A percentile compares a stretch with the other conserved stretches of the same genome.
These are phyloP conservation scores for Alternaria angustiovoidea DNA, from an alignment of 2,329 filamentous ascomycete genomes.

Conservation along the genomic window DNA sequence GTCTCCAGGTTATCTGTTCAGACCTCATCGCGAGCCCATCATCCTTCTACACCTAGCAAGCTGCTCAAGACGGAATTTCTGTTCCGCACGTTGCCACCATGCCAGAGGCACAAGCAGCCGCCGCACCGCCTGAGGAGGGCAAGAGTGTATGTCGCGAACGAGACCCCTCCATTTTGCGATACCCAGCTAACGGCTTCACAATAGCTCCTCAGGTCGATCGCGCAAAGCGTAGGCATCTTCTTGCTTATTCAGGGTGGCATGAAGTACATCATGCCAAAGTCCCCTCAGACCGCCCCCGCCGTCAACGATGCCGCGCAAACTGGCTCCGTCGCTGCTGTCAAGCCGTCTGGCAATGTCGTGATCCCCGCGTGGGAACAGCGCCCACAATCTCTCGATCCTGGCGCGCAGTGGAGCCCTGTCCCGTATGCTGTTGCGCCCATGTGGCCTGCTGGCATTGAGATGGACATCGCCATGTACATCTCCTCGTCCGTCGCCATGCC, in stretches of 20 bases:
- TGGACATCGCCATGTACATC: conserved; percentile 88
- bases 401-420: conserved; percentile 67
- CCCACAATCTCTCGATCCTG: conserved; percentile 55
- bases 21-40: conserved; percentile 11
- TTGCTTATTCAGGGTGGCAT: conserved; percentile 66
- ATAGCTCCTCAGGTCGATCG: conserved; percentile 50
- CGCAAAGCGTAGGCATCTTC: conserved; percentile 68
- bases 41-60: conserved; percentile 12
- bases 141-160: conserved; percentile 33
- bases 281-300: conserved; percentile 19
- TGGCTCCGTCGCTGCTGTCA: conserved; percentile 25
- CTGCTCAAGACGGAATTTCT: conserved; percentile 16
- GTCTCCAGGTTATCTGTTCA: conserved; percentile 11
- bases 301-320: conserved; percentile 29
- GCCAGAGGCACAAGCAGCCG: conserved; percentile 38
- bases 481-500: conserved; percentile 76
- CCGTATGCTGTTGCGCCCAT: conserved; percentile 82
- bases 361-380: conserved; percentile 50
- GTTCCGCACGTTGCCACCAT: conserved; percentile 32
- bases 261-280: conserved; percentile 61
- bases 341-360: conserved; percentile 36
- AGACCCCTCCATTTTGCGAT: not conserved
- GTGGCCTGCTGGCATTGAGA: conserved; percentile 78
- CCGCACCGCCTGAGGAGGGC: conserved; percentile 27
- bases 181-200: conserved; percentile 22